Evolutionary conservation across 768 basidiomycete genomes (phyloP), one percentile per base, ranked within the genome.

Genomic region (Ramaria sp.): DNA sequence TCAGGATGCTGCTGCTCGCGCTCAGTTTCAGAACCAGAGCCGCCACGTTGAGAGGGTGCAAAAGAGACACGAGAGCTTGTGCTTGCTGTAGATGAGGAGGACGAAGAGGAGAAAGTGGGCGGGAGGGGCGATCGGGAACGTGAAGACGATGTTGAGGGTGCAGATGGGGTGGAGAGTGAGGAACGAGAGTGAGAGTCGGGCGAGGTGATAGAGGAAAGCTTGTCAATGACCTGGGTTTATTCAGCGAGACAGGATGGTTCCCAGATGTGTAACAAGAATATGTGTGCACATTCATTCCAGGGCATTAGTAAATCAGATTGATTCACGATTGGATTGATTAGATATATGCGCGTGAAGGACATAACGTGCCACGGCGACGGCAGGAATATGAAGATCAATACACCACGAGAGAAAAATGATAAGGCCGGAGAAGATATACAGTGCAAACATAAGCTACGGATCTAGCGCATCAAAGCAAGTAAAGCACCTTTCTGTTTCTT

Each of bases 21-120:
- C 67, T 91, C 89, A 0, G 88, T 91, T 67, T 90, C 89, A 2
- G 87, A 90, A 33, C 88, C 88, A 7, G 88, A 90, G 54, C 76
- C 75, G 33, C 47, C 34, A 37, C 1, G 45, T 19, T 15, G 30
- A 22, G 37, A 34, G 17, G 7, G 15, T 30, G 48, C 48, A 13
- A 49, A 27, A 10, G 51, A 34, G 2, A 52, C 37, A 52, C 51
- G 51, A 52, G 51, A 52, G 34, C 31, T 52, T 12, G 48, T 19
- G 24, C 34, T 42, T 5, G 33, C 43, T 19, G 43, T 43, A 38
- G 68, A 70, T 1, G 73, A 69, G 33, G 73, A 59, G n/a, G 69
- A 64, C 12, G 68, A 66, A 37, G 70, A 63, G 12, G 51, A 52
- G 24, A 52, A 52, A 1, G 51, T 39, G 4, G 70, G 71, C 12